phyloP scores from a whole-genome alignment of 306 rosid genomes.

The Inga oerstediana region DNA sequence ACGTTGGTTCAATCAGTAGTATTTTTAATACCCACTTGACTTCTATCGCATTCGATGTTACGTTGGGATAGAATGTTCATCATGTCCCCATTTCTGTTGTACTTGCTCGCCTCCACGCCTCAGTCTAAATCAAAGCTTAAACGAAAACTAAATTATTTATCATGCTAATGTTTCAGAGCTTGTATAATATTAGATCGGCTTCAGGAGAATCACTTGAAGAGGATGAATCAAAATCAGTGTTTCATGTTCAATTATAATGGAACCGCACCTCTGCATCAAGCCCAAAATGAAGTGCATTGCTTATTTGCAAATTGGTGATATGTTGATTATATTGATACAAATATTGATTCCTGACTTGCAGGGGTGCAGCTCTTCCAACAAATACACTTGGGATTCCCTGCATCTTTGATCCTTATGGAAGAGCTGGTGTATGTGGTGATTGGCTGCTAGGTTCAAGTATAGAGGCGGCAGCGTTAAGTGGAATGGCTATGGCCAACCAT shows the following conservation, averaged over 20 bases:
- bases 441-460: conserved; percentile 92
- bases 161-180: not conserved
- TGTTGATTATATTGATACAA: not conserved
- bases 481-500: conserved; percentile 82
- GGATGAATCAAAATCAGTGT: not conserved
- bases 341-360: conserved; percentile 36
- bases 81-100: not conserved
- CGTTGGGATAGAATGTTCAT: not conserved
- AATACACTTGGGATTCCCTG: conserved; percentile 82
- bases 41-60: not conserved
- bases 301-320: no score
- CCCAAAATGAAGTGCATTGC: not conserved
- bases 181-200: not conserved
- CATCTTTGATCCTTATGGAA: conserved; percentile 85
- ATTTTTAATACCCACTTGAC: not conserved
- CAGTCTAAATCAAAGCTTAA: conserved; percentile 17
- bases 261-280: not conserved
- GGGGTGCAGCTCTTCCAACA: conserved; percentile 97
- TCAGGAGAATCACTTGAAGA: not conserved
- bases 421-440: conserved; percentile 96
- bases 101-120: not conserved
- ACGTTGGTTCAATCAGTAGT: not conserved
- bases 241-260: no score
- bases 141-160: not conserved
- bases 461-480: conserved; percentile 90